phyloP scores from a whole-genome alignment of 2,329 filamentous ascomycete species.

The Pseudogymnoascus sp. region DNA sequence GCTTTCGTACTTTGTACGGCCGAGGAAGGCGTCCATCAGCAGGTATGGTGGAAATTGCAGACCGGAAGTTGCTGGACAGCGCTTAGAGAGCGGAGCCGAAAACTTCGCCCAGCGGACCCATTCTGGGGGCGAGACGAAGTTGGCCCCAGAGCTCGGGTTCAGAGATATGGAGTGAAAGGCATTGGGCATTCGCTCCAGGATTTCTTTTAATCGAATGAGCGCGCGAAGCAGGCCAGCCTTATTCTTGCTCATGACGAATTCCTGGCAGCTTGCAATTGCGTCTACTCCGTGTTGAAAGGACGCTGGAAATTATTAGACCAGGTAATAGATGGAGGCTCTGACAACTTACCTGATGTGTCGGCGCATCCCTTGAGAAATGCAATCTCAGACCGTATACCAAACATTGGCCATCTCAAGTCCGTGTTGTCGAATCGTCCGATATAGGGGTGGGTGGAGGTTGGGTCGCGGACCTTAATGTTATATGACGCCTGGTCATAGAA shows the following conservation, averaged over 20 bases:
- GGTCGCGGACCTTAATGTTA: slow-evolving; percentile 45
- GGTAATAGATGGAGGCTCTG: background rate
- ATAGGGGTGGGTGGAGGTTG: slow-evolving; percentile 44
- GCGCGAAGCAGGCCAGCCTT: slow-evolving; percentile 45
- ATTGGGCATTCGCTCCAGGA: slow-evolving; percentile 47
- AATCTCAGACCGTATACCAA: slow-evolving; percentile 46
- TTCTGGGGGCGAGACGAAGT: slow-evolving; percentile 43
- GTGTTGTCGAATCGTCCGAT: slow-evolving; percentile 48
- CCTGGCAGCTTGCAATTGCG: slow-evolving; percentile 47
- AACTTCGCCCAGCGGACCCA: slow-evolving; percentile 49
- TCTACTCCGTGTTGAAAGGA: slow-evolving; percentile 47
- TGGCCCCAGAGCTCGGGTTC: slow-evolving; percentile 46
- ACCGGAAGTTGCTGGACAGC: slow-evolving; percentile 46
- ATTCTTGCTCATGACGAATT: slow-evolving; percentile 48
- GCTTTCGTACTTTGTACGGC: slow-evolving; percentile 44
- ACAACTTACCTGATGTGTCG: slow-evolving; percentile 37
- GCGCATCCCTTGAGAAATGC: slow-evolving; percentile 47
- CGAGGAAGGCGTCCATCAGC: slow-evolving; percentile 50
- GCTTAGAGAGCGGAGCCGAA: slow-evolving; percentile 43
- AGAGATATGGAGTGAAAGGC: slow-evolving; percentile 50
- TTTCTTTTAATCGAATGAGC: slow-evolving; percentile 47
- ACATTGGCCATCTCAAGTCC: slow-evolving; percentile 49
- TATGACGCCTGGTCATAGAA: slow-evolving; percentile 50
- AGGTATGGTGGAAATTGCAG: slow-evolving; percentile 48
- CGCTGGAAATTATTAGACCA: slow-evolving; percentile 27